Conservation (phyloP, 139 green algal species). For the Chlorella sp. region DNA sequence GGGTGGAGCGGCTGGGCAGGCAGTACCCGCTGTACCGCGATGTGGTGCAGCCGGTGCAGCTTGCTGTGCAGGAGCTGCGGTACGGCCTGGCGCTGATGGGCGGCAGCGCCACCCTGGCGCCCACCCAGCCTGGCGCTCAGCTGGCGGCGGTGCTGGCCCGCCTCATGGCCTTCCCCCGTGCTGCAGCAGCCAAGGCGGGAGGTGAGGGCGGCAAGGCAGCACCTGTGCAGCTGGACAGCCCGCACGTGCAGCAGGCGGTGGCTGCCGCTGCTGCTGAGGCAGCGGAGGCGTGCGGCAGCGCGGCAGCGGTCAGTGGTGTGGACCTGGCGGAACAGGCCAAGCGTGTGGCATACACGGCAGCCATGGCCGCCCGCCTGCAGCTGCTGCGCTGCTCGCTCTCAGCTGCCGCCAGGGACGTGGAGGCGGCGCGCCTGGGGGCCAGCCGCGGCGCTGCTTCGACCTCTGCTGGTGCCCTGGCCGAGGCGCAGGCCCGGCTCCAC, state of each 20-base stretch:
- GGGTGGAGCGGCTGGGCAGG: slow-evolving; percentile 50
- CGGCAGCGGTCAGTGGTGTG: neutral
- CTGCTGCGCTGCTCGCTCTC: slow-evolving; percentile 37
- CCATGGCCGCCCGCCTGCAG: slow-evolving; percentile 58
- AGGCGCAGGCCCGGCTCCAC: slow-evolving; percentile 45
- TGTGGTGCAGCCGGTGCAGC: slow-evolving; percentile 82
- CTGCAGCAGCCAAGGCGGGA: neutral
- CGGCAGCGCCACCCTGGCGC: neutral
- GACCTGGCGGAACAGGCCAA: slow-evolving; percentile 18
- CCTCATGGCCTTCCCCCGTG: slow-evolving; percentile 43
- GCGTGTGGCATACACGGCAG: slow-evolving; percentile 50
- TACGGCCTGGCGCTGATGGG: slow-evolving; percentile 68
- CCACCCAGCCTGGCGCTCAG: neutral
- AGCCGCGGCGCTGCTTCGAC: neutral
- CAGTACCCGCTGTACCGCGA: slow-evolving; percentile 83
- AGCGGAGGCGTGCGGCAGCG: neutral
- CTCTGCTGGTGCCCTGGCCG: neutral
- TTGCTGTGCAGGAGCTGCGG: slow-evolving; percentile 74
- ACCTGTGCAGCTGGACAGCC: slow-evolving; percentile 15
- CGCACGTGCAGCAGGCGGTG: slow-evolving; percentile 21
- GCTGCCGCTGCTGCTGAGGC: neutral
- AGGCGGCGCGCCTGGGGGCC: neutral
- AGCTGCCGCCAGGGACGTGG: slow-evolving; percentile 51
- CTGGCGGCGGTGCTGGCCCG: slow-evolving; percentile 13
- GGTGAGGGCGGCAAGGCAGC: neutral